Evolutionary conservation across 2,329 filamentous ascomycete species (phyloP), one percentile per base, ranked within the genome.

Genomic region (Fusarium sp.): DNA sequence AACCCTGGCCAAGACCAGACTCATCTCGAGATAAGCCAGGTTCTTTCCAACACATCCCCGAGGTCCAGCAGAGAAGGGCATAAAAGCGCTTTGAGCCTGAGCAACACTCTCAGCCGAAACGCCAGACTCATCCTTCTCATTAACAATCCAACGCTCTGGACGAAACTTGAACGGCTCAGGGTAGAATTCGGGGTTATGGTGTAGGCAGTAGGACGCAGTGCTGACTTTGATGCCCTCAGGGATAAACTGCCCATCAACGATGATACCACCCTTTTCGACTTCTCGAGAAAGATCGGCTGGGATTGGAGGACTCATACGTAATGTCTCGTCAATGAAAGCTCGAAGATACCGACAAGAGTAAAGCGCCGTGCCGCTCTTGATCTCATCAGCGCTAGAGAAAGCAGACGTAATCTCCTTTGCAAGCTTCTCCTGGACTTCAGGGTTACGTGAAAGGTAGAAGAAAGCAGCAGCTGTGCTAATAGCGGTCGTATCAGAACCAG

Each of bases 321-420:
- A 49, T 1, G 57, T 65, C 28, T 76, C 75, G 4, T 75, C 54
- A 14, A 76, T 72, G 2, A 71, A 68, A 1, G 75, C 73, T 4
- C 65, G 62, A 11, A 76, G 66, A 14, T 76, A 76, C n/a, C 51
- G 57, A 46, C 73, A 72, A 5, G 62, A 67, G 21, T 59, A 28
- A 13, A 69, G 61, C 19, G 26, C 11, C 4, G 58, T 21, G 0
- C 57, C 67, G n/a, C 26, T 39, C 19, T 47, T 67, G 44, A 70
- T 70, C 3, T 62, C 44, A 21, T 70, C 55, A 10, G 24, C 6
- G 13, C 28, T 50, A 13, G 67, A 38, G 19, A 72, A 72, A 2
- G 47, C 31, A 21, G 40, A 47, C 11, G 22, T 46, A 9, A 72
- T 24, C 33, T 72, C 70, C 13, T 38, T 19, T 15, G 59, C 46